A percentile compares a stretch with the other conserved stretches of the same genome.
Evolutionary conservation across 805 yeast genomes (phyloP).

Genomic region (Yarrowia hollandica): DNA sequence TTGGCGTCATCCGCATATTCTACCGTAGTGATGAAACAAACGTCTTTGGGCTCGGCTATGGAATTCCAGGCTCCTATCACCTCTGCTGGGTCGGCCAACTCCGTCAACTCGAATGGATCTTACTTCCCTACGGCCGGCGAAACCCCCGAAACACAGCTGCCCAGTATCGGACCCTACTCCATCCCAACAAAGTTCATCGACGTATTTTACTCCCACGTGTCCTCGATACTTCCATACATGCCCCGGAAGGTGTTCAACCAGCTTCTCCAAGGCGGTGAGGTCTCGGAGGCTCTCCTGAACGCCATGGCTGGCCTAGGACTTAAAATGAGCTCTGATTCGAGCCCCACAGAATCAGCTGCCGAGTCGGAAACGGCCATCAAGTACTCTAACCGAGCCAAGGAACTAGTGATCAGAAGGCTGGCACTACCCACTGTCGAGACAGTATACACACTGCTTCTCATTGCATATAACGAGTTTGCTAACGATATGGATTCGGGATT

Average conservation of each 20-base stretch:
- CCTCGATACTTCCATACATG: conserved; percentile 36
- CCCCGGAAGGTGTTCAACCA: conserved; percentile 33
- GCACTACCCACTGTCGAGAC: conserved; percentile 37
- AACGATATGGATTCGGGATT: conserved; percentile 38
- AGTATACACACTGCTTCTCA: conserved; percentile 36
- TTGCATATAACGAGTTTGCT: conserved; percentile 39
- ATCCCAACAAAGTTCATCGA: conserved; percentile 22
- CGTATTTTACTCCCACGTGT: conserved; percentile 33
- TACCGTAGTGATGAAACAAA: conserved; percentile 21
- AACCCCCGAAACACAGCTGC: conserved; percentile 4
- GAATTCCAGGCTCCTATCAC: conserved; percentile 17
- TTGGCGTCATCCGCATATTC: conserved; percentile 28
- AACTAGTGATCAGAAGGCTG: conserved; percentile 36
- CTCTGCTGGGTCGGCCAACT: conserved; percentile 12
- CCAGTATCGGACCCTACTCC: conserved; percentile 12
- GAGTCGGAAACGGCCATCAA: conserved; percentile 31
- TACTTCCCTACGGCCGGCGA: neutral
- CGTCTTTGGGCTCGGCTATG: conserved; percentile 11
- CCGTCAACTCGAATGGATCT: conserved; percentile 10
- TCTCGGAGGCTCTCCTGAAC: conserved; percentile 35
- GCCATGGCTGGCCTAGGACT: conserved; percentile 37
- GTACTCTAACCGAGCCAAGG: conserved; percentile 37
- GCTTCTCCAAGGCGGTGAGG: conserved; percentile 34
- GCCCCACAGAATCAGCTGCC: neutral
- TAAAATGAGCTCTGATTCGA: neutral